Base-by-base conservation (phyloP, 2,329 filamentous ascomycete genomes). In the Clonostachys byssicola region DNA sequence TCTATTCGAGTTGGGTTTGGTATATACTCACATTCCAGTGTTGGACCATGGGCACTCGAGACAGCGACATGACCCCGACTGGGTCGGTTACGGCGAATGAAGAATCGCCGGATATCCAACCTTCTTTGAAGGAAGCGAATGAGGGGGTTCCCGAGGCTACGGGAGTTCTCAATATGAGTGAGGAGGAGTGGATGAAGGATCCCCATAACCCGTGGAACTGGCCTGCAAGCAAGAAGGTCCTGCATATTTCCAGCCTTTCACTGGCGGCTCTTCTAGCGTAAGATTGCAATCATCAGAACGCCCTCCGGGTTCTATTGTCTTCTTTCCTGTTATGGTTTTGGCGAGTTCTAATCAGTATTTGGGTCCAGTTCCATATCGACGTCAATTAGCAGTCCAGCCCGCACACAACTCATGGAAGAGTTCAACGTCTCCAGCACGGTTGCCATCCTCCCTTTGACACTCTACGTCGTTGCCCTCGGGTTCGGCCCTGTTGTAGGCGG, bases 401-500 rank as follows among this genome's bases (percentile, higher is more conserved):
- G 69, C 18, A 42, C 52, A 3, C 63, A 75, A 5, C 57, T 86
- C 6, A 74, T 74, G 63, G 39, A 56, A 1, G 68, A 78, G 7
- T 87, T 87, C 58, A 53, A 69, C 41, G 70, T 84, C 12, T 72
- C 70, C 13, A 69, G 71, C 43, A 83, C 78, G 2, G 69, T 73
- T 8, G 77, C 82, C 1, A 65, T 86, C n/a, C 62, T 86, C 1
- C 77, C 78, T 0, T 60, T 86, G 1, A 75, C 82, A 0, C 59
- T 83, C 6, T 87, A 83, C 58, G 74, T 81, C 6, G 62, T 85
- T 10, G 82, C 81, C 1, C 69, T 86, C 1, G 79, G 68, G 4
- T 66, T 84, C 14, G 83, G 82, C 0, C 83, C 83, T 7, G 63
- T 85, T 44, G 51, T 83, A 13, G 77, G 77, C 10, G 80, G 81